Evolutionary conservation across 768 basidiomycete genomes (phyloP), one percentile per base, ranked within the genome.

Genomic region (Tulasnella sp.): DNA sequence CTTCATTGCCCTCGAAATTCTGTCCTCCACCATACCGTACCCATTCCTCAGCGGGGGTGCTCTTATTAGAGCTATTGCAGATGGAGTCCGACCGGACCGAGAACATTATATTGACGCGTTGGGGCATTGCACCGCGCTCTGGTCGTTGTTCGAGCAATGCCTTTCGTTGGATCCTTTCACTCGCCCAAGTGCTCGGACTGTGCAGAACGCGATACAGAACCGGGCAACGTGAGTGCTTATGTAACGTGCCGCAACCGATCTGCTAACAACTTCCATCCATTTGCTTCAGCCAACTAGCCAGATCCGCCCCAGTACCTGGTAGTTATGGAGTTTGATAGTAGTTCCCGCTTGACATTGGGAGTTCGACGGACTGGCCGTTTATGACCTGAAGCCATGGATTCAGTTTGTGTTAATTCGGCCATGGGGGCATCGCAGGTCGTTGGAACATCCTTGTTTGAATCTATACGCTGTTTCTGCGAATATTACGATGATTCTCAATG

Each of bases 111-210:
- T 26, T 20, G 73, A 74, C 46, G 42, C 48, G 13, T 6, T 51
- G 42, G 73, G 73, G 2, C 23, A 51, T 32, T 74, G 73, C 16
- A n/a, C 73, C 42, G 73, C 37, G 16, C 42, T 74, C 23, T 74
- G 73, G 73, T 11, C 16, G n/a, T 20, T 74, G 23, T 74, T 74
- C 42, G 42, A 74, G 5, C 73, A 40, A 23, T 46, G 42, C 15
- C 48, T 42, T 42, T 1, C 42, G 42, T 9, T 42, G 37, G 37
- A 46, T 46, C 73, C 73, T 46, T 46, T 26, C 10, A 10, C n/a
- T 46, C 73, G 73, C 37, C 73, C 42, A 3, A 46, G 42, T 13
- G 73, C 73, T 18, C 4, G 70, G 11, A 39, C 37, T 2, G 70
- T 72, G 11, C 39, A 72, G 10, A 72, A 37, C 5, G 39, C 16